Evolutionary conservation across 768 basidiomycete species (phyloP).

Genomic region (Infundibulicybe gibba): DNA sequence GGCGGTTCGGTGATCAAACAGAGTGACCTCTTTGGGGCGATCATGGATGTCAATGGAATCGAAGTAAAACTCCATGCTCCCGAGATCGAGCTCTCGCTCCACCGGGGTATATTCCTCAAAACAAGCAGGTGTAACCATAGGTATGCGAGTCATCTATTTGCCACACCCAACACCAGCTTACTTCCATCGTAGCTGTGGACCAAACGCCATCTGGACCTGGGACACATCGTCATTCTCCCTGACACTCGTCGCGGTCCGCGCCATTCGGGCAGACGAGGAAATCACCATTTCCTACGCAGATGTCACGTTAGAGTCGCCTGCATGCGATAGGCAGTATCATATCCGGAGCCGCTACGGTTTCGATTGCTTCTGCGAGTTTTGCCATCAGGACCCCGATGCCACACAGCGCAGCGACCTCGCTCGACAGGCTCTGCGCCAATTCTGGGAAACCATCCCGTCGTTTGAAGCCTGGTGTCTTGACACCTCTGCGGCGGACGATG

Average conservation of each 20-base stretch:
- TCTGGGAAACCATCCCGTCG: slow-evolving; percentile 21
- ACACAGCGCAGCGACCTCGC: slow-evolving; percentile 21
- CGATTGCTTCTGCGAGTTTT: slow-evolving; percentile 26
- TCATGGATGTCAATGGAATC: slow-evolving; percentile 28
- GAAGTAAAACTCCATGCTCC: slow-evolving; percentile 25
- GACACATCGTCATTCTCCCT: slow-evolving; percentile 27
- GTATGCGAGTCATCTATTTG: slow-evolving; percentile 16
- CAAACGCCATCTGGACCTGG: slow-evolving; percentile 37
- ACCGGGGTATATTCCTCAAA: slow-evolving; percentile 32
- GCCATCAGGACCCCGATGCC: slow-evolving; percentile 10
- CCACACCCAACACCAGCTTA: background rate
- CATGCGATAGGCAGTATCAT: slow-evolving; percentile 13
- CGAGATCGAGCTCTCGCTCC: slow-evolving; percentile 19
- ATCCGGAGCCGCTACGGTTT: slow-evolving; percentile 25
- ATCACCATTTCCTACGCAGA: slow-evolving; percentile 30
- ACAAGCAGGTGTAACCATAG: slow-evolving; percentile 37
- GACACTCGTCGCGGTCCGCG: slow-evolving; percentile 27
- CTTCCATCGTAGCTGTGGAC: slow-evolving; percentile 25
- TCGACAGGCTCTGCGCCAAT: slow-evolving; percentile 20
- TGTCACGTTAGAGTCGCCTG: slow-evolving; percentile 17
- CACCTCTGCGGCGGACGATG: slow-evolving; percentile 16
- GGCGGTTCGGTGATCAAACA: slow-evolving; percentile 8
- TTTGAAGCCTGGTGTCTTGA: slow-evolving; percentile 33
- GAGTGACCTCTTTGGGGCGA: slow-evolving; percentile 15
- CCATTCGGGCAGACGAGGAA: slow-evolving; percentile 29